Percentiles rank a stretch among this genome's conserved stretches.
Evolutionary conservation across 331 rosid genomes (phyloP).

Genomic region (Quercus lobata): DNA sequence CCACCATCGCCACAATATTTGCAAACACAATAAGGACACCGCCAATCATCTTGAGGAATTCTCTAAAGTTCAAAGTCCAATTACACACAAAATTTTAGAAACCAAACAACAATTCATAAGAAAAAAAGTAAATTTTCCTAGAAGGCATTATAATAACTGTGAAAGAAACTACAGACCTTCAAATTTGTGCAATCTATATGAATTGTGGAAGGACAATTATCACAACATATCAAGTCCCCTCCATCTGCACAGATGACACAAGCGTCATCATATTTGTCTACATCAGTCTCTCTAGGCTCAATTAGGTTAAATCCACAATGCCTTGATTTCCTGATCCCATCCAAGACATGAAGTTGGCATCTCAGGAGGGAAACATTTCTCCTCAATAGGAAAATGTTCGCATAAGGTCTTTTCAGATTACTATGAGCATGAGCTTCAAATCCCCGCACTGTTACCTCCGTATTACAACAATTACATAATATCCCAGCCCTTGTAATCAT

Average conservation of each 20-base stretch:
- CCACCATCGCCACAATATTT: slow-evolving; percentile 22
- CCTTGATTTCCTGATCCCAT: neutral
- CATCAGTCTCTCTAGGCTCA: neutral
- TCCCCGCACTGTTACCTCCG: neutral
- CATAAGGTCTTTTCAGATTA: slow-evolving; percentile 1
- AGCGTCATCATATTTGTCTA: slow-evolving; percentile 28
- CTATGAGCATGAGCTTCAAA: slow-evolving; percentile 20
- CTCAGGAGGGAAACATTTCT: slow-evolving; percentile 7
- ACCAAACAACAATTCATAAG: neutral
- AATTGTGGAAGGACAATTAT: slow-evolving; percentile 32
- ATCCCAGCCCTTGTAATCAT: slow-evolving; percentile 17
- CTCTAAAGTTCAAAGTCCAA: slow-evolving; percentile 20
- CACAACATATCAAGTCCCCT: slow-evolving; percentile 47
- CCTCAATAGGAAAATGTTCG: neutral
- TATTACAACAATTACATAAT: slow-evolving; percentile 14
- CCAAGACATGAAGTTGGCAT: slow-evolving; percentile 10
- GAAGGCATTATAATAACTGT: neutral
- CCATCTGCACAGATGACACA: slow-evolving; percentile 45
- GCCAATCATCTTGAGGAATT: slow-evolving; percentile 30
- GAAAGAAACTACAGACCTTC: slow-evolving; percentile 27
- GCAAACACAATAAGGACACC: slow-evolving; percentile 46
- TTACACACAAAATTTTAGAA: neutral
- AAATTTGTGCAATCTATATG: slow-evolving; percentile 32
- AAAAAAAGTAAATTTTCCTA: neutral
- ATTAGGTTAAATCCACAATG: neutral